Base-by-base conservation (phyloP, 306 rosid species). In the Vachellia collinsii region DNA sequence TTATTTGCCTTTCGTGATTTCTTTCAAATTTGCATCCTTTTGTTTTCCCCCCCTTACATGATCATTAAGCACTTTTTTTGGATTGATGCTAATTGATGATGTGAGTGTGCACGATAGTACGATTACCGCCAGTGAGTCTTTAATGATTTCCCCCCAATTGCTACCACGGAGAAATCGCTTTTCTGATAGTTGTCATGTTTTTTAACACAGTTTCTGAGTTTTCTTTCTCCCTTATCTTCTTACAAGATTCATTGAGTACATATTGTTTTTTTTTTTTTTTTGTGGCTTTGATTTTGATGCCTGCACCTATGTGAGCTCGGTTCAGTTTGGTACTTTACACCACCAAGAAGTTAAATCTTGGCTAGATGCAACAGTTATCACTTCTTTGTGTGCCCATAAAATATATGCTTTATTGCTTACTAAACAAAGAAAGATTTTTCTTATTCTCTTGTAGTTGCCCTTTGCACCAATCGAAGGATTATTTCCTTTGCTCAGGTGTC, bases 201-300 rank as follows among this genome's bases (percentile, higher is more conserved):
- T 58, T 22, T 20, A 22, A 9, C 23, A 59, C 6, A 59, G 29
- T 59, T 22, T 23, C 3, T 37, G 0, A 22, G 51, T 19, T 68
- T 68, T n/a, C 23, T 68, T 68, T 68, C 16, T 68, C 34, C 47
- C 48, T 66, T n/a, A 12, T 43, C 74, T 70, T n/a, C 74, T 46
- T 22, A 7, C 74, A 37, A 3, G 74, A 70, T 19, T 46, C 51
- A 7, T 14, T 7, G 75, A 46, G 41, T n/a, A 39, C 23, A 67
- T n/a, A 12, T 11, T 9, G 29, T 61, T 63, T 67, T 67, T 67
- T 17, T 61, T 63, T 67, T 67, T 67, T 17, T 68, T 68, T 36
- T 25, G 67, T 61, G 12, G 67, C 39, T 61, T 25, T 61, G 39
- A 11, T 61, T 25, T 61, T 61, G 67, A 61, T 11, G 67, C 20